Percentiles rank a stretch among this genome's conserved stretches.
Conservation (phyloP, 768 basidiomycete species). For the Termitomyces sp. region DNA sequence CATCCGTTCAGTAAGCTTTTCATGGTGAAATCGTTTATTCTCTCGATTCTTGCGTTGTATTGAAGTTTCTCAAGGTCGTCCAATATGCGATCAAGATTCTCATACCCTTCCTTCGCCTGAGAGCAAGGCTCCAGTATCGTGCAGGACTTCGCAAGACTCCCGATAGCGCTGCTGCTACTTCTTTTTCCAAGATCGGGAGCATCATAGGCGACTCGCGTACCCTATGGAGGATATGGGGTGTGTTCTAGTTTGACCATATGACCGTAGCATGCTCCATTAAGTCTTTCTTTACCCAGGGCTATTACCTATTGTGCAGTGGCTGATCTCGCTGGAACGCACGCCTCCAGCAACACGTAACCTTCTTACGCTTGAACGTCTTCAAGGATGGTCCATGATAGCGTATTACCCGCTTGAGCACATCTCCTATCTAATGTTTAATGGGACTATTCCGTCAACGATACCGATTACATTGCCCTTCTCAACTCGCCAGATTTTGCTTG, state of each 20-base stretch:
- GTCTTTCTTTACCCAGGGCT: constrained; percentile 39
- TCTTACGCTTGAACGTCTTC: constrained; percentile 72
- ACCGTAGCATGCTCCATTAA: background rate
- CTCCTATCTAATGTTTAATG: constrained; percentile 57
- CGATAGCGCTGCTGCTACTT: constrained; percentile 46
- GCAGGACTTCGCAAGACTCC: constrained; percentile 52
- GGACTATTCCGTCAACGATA: constrained; percentile 52
- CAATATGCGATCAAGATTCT: constrained; percentile 71
- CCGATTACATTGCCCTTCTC: constrained; percentile 37
- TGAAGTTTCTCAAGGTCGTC: constrained; percentile 43
- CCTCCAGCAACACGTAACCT: constrained; percentile 66
- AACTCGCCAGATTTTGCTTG: constrained; percentile 36
- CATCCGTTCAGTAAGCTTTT: constrained; percentile 59
- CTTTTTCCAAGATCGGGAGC: constrained; percentile 47
- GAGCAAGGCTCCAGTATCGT: constrained; percentile 64
- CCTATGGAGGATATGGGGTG: constrained; percentile 79
- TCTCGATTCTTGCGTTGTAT: background rate
- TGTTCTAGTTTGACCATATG: constrained; percentile 13
- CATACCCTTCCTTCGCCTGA: constrained; percentile 56
- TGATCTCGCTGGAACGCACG: constrained; percentile 66
- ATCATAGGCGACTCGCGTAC: constrained; percentile 64
- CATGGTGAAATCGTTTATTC: constrained; percentile 37
- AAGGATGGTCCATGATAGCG: constrained; percentile 73
- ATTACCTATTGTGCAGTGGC: constrained; percentile 77
- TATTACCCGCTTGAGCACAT: constrained; percentile 81